Evolutionary conservation across 768 basidiomycete genomes (phyloP).

Genomic region (Psilocybe azurescens): DNA sequence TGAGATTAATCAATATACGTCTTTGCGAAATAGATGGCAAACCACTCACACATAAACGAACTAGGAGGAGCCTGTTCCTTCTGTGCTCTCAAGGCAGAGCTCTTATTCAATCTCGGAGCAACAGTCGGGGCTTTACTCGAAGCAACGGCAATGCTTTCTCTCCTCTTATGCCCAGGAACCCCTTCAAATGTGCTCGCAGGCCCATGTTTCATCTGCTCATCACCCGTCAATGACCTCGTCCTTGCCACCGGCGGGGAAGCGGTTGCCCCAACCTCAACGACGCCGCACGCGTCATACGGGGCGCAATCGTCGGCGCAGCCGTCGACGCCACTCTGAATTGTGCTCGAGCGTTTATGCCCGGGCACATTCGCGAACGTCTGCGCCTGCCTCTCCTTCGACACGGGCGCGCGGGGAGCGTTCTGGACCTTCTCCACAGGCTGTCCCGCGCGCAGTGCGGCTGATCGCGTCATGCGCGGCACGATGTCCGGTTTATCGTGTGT

Average conservation of each 20-base stretch:
- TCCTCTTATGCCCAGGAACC: slow-evolving; percentile 84
- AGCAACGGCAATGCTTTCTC: slow-evolving; percentile 75
- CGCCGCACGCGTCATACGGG: slow-evolving; percentile 79
- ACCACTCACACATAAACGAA: slow-evolving; percentile 72
- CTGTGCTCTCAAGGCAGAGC: slow-evolving; percentile 67
- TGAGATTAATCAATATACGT: neutral
- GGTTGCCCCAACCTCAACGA: slow-evolving; percentile 65
- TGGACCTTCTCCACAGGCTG: slow-evolving; percentile 47
- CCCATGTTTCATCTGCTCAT: slow-evolving; percentile 37
- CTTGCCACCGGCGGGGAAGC: slow-evolving; percentile 45
- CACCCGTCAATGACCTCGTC: slow-evolving; percentile 38
- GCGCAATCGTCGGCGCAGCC: slow-evolving; percentile 71
- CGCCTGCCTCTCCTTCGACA: slow-evolving; percentile 63
- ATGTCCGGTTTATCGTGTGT: slow-evolving; percentile 71
- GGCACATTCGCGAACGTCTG: slow-evolving; percentile 80
- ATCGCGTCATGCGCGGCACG: slow-evolving; percentile 75
- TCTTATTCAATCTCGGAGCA: slow-evolving; percentile 79
- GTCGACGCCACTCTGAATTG: slow-evolving; percentile 78
- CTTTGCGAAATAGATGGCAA: neutral
- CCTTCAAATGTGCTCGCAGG: slow-evolving; percentile 63
- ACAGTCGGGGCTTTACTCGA: slow-evolving; percentile 68
- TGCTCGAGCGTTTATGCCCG: slow-evolving; percentile 76
- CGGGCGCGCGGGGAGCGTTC: slow-evolving; percentile 52
- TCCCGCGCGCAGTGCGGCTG: slow-evolving; percentile 77
- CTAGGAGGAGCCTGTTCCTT: slow-evolving; percentile 68